Evolutionary conservation across 139 green algal species (phyloP).

Genomic region (Closterium sp.): DNA sequence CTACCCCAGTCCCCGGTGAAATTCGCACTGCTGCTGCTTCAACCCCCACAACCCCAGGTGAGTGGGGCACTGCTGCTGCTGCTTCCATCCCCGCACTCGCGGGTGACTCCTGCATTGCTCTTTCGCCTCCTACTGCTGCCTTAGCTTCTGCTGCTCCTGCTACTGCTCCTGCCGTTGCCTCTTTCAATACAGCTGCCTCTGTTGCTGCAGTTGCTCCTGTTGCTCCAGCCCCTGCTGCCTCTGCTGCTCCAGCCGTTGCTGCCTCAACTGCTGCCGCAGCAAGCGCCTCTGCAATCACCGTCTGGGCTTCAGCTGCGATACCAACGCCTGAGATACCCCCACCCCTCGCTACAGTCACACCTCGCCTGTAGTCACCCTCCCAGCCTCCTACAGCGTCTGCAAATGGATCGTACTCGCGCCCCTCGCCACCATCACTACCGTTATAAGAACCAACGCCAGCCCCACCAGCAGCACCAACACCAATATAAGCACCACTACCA

Average conservation of each 20-base stretch:
- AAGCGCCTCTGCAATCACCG: background rate
- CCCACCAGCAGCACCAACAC: background rate
- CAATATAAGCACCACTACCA: too few species aligned
- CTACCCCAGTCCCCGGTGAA: too few species aligned
- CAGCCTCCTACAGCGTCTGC: too few species aligned
- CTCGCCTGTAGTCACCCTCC: too few species aligned
- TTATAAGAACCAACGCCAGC: too few species aligned
- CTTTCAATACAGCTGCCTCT: background rate
- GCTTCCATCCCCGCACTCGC: background rate
- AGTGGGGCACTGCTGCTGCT: too few species aligned
- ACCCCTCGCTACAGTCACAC: background rate
- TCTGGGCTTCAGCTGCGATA: background rate
- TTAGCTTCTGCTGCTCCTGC: background rate
- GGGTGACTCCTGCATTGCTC: background rate
- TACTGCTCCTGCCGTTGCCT: background rate
- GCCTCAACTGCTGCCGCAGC: background rate
- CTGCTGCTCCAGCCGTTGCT: background rate
- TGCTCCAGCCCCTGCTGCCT: background rate
- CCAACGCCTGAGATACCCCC: background rate
- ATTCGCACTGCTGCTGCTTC: too few species aligned
- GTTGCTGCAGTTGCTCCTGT: background rate
- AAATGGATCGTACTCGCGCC: too few species aligned
- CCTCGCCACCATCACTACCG: too few species aligned
- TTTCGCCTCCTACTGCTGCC: background rate
- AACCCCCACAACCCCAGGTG: too few species aligned